Evolutionary conservation across 495 filamentous ascomycete genomes (phyloP).

Genomic region (Darksidea phi): DNA sequence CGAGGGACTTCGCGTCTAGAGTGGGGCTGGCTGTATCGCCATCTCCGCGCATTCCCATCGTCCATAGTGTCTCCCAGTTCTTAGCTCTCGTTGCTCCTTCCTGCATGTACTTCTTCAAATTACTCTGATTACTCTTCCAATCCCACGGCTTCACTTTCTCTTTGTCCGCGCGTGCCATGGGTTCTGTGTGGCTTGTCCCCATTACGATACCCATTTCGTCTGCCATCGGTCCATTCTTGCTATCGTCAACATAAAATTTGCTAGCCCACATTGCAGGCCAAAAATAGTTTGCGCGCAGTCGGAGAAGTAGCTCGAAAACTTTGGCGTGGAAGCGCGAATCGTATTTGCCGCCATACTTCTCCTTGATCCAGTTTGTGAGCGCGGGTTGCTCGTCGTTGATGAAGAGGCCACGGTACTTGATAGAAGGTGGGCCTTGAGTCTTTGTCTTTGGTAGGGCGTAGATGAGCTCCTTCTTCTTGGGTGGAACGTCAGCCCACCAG

Average conservation of each 20-base stretch:
- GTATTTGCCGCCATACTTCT: conserved; percentile 52
- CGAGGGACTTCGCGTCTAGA: conserved; percentile 58
- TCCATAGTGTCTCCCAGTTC: conserved; percentile 63
- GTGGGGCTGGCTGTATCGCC: conserved; percentile 62
- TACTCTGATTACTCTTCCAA: conserved; percentile 64
- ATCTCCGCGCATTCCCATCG: conserved; percentile 71
- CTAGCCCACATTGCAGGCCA: conserved; percentile 70
- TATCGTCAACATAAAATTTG: conserved; percentile 28
- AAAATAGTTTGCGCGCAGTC: conserved; percentile 69
- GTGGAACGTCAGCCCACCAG: conserved; percentile 70
- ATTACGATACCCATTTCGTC: conserved; percentile 73
- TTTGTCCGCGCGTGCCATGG: conserved; percentile 68
- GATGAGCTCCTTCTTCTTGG: conserved; percentile 54
- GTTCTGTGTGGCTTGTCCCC: conserved; percentile 71
- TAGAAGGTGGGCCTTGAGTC: conserved; percentile 59
- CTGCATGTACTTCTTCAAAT: conserved; percentile 64
- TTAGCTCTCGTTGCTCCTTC: conserved; percentile 66
- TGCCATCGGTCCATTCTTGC: conserved; percentile 46
- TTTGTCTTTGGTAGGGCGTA: conserved; percentile 54
- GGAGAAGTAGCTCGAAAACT: conserved; percentile 70
- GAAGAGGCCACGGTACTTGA: conserved; percentile 77
- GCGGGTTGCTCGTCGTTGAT: conserved; percentile 75
- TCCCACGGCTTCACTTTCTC: conserved; percentile 63
- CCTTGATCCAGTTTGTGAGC: conserved; percentile 65
- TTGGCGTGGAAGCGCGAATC: conserved; percentile 66